phyloP scores from a whole-genome alignment of 441 rosid species.

The Kokia cookei region DNA sequence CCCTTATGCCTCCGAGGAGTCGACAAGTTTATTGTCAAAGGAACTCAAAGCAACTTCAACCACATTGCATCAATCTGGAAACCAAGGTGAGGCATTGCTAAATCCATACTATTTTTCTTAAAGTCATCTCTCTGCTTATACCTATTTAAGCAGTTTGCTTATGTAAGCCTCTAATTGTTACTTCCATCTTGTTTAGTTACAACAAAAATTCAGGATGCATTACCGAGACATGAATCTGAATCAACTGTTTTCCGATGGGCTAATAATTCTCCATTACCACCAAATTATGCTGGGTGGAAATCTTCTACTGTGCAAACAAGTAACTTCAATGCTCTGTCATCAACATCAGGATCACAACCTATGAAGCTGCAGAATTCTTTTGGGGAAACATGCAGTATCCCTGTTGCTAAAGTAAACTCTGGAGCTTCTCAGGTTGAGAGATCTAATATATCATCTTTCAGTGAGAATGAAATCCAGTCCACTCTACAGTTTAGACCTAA shows the following conservation, averaged over 20 bases:
- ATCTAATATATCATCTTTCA: constrained; percentile 15
- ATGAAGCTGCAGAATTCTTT: constrained; percentile 20
- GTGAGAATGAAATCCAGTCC: constrained; percentile 25
- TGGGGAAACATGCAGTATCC: constrained; percentile 20
- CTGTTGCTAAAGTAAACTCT: constrained; percentile 22
- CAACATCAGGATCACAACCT: constrained; percentile 29
- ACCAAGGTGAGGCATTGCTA: constrained; percentile 42
- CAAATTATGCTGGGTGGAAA: constrained; percentile 24
- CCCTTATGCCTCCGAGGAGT: constrained; percentile 24
- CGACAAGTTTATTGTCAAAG: constrained; percentile 27
- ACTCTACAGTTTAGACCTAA: constrained; percentile 33
- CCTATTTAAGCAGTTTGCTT: background rate
- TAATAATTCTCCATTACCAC: constrained; percentile 20
- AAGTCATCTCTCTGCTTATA: background rate
- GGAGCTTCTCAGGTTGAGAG: constrained; percentile 31
- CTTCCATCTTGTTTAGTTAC: constrained; percentile 8
- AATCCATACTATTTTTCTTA: background rate
- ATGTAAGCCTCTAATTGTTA: constrained; percentile 11
- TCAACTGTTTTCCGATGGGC: constrained; percentile 32
- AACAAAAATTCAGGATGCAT: constrained; percentile 37
- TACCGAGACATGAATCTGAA: constrained; percentile 30
- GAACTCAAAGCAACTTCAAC: constrained; percentile 38
- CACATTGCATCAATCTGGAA: constrained; percentile 25
- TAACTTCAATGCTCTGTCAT: constrained; percentile 21
- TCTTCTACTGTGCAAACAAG: constrained; percentile 33